Evolutionary conservation across 352 stramenopile species (phyloP), one percentile per base, ranked within the genome.

Genomic region (Pilasporangium apinafurcum): DNA sequence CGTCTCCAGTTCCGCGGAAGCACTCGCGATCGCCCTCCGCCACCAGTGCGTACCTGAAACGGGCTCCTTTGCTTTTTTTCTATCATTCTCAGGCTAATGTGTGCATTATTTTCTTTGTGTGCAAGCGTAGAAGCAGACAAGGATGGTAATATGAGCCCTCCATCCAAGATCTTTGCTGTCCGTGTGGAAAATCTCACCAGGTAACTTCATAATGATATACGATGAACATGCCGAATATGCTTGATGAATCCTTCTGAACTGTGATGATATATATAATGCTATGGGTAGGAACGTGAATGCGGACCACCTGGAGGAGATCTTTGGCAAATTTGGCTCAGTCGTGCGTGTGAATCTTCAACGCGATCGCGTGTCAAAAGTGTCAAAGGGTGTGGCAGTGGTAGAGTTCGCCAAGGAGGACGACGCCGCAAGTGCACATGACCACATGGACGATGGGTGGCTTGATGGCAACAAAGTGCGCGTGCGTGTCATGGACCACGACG

Each of bases 381-480:
- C 69, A 0, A 45, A 54, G 29, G 67, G 58, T 12, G 47, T 62
- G 17, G 78, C 78, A 24, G 50, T 86, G 18, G 68, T 94, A 25
- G 62, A 61, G 3, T 86, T 94, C 29, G 49, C 60, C 4, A 68
- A 56, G 1, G 50, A 59, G 13, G 44, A 57, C 0, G 75, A 94
- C 22, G 80, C 79, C 0, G 58, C 76, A 13, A 74, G 34, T 1
- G 82, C 82, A 9, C 68, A 75, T 37, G 47, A 73, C 21, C 77
- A 92, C 62, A 85, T 94, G 75, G 61, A 94, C 51, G 75, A 94
- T 43, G 82, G 82, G 14, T 90, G 80, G 78, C 58, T 94, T 36
- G 82, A 94, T 48, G 82, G 80, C 21, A 83, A 69, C 47, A 86
- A 84, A 44, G 48, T 94, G 33, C 68, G 67, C 45, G 82, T 94